Percentiles rank a stretch among this genome's conserved stretches.
Conservation (phyloP, 352 stramenopile genomes). For the Pythium chondricola region DNA sequence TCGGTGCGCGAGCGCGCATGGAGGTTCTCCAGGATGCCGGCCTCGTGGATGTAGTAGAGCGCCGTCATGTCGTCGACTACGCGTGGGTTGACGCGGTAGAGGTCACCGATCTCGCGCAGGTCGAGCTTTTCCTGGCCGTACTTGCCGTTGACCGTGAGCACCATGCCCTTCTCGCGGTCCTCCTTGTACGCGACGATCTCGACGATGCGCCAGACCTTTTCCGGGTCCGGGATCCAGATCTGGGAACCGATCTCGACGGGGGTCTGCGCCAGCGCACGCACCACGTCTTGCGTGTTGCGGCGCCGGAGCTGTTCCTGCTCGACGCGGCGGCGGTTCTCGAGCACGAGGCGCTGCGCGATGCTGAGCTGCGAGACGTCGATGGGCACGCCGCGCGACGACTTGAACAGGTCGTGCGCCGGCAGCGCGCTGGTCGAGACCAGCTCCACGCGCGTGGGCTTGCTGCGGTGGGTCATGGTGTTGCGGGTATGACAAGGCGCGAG, state of each 20-base stretch:
- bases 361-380: conserved; percentile 60
- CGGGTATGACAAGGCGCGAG: conserved; percentile 3
- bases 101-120: conserved; percentile 73
- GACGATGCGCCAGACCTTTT: conserved; percentile 80
- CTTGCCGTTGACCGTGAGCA: conserved; percentile 61
- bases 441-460: conserved; percentile 46
- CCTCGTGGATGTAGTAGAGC: conserved; percentile 88
- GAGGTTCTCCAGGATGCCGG: conserved; percentile 79
- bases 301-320: conserved; percentile 47
- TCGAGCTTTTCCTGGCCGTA: conserved; percentile 73
- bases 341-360: conserved; percentile 75
- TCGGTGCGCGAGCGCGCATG: conserved; percentile 63
- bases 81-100: conserved; percentile 84
- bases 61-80: conserved; percentile 85
- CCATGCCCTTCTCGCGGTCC: conserved; percentile 55
- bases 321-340: conserved; percentile 79
- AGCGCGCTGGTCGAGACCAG: conserved; percentile 59
- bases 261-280: conserved; percentile 52
- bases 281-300: conserved; percentile 67
- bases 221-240: conserved; percentile 83
- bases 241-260: conserved; percentile 73
- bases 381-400: conserved; percentile 42
- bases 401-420: conserved; percentile 78
- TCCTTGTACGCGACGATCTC: conserved; percentile 60
- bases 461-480: conserved; percentile 3